These are phyloP conservation scores for Dictyostelium brefeldianum DNA, from an alignment of 78 protist genomes.

Conservation along the genomic window DNA sequence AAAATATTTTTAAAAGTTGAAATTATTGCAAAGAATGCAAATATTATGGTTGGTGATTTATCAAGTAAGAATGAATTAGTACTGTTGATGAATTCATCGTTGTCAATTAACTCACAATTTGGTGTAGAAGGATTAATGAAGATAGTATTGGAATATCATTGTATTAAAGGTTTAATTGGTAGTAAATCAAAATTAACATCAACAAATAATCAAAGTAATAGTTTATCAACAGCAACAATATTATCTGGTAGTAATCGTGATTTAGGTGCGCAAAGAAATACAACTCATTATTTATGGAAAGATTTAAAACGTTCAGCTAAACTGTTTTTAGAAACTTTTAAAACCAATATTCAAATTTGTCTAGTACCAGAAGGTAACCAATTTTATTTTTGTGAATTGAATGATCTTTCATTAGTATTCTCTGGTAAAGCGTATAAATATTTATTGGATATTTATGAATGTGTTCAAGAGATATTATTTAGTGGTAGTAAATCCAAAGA, in stretches of 20 bases:
- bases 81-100: conserved; percentile 19
- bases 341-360: conserved; percentile 32
- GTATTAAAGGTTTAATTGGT: conserved; percentile 46
- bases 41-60: conserved; percentile 54
- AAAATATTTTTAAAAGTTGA: conserved; percentile 7
- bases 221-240: not conserved
- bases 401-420: conserved; percentile 39
- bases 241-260: not conserved
- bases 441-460: conserved; percentile 52
- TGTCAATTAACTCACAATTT: not conserved
- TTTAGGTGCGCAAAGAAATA: conserved; percentile 1
- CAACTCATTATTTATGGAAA: conserved; percentile 23
- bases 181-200: not conserved
- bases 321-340: conserved; percentile 41
- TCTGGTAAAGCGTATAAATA: conserved; percentile 61
- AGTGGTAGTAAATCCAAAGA: conserved; percentile 13
- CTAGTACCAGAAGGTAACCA: conserved; percentile 71
- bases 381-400: conserved; percentile 60
- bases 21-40: conserved; percentile 17
- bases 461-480: conserved; percentile 12
- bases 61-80: not conserved
- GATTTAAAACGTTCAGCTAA: conserved; percentile 21
- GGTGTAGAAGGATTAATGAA: conserved; percentile 58
- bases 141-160: conserved; percentile 8
- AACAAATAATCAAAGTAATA: not conserved